A percentile compares a stretch with the other conserved stretches of the same genome.
Evolutionary conservation across 345 rosid genomes (phyloP).

Genomic region (Carallia brachiata): DNA sequence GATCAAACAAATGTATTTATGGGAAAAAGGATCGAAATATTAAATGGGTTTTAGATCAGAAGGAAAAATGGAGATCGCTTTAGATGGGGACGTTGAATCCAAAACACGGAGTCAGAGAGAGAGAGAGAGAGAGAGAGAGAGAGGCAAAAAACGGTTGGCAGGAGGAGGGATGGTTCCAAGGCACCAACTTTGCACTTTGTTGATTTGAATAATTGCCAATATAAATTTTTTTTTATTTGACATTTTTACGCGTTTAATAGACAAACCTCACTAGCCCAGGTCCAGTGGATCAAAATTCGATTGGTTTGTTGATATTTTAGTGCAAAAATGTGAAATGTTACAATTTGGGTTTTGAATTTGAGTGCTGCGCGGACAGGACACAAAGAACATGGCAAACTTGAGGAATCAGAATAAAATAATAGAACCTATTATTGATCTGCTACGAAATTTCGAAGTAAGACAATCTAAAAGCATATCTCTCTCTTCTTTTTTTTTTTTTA

Average conservation of each 20-base stretch:
- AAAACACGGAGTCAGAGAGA: not conserved
- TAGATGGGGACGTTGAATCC: constrained; percentile 10
- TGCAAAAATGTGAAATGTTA: not conserved
- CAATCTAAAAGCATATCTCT: too few relatives aligned
- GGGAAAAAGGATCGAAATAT: not conserved
- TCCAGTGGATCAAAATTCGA: too few relatives aligned
- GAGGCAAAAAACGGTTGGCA: not conserved
- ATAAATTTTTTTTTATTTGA: too few relatives aligned
- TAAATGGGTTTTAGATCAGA: not conserved
- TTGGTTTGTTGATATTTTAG: not conserved
- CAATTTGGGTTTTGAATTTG: not conserved
- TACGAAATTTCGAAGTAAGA: too few relatives aligned
- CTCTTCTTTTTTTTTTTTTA: too few relatives aligned
- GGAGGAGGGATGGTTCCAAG: not conserved
- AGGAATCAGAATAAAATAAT: not conserved
- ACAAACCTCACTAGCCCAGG: too few relatives aligned
- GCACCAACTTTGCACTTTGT: not conserved
- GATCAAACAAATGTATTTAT: not conserved
- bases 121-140: too few relatives aligned
- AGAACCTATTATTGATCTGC: not conserved
- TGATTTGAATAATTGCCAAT: constrained; percentile 1
- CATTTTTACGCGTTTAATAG: too few relatives aligned
- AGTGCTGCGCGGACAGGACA: not conserved
- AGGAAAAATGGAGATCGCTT: not conserved
- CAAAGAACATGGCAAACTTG: not conserved